A percentile compares a stretch with the other conserved stretches of the same genome.
phyloP scores from a whole-genome alignment of 345 rosid genomes.

The Geranium brycei region DNA sequence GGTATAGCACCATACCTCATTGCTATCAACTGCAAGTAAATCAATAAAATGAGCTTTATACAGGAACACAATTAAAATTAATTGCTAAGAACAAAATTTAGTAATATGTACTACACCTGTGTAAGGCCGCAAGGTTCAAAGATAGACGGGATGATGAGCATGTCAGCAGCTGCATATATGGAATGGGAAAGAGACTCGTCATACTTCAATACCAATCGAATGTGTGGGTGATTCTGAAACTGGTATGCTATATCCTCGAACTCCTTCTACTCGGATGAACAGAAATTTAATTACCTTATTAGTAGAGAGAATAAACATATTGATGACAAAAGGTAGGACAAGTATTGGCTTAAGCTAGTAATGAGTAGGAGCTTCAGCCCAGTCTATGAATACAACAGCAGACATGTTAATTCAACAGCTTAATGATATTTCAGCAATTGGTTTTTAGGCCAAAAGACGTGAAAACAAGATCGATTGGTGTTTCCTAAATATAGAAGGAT shows the following conservation, averaged over 20 bases:
- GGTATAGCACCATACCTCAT: slow-evolving; percentile 91
- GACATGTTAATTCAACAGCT: too few species aligned
- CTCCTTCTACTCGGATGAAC: slow-evolving; percentile 45
- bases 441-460: too few species aligned
- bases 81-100: background rate
- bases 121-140: slow-evolving; percentile 99
- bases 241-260: slow-evolving; percentile 75
- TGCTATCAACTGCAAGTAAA: slow-evolving; percentile 65
- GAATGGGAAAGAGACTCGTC: slow-evolving; percentile 81
- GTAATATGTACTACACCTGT: slow-evolving; percentile 39
- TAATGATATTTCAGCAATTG: too few species aligned
- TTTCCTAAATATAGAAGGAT: too few species aligned
- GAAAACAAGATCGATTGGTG: too few species aligned
- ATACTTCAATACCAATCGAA: slow-evolving; percentile 64
- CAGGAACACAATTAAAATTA: background rate
- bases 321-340: background rate
- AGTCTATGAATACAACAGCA: background rate
- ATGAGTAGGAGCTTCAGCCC: background rate
- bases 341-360: background rate
- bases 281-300: background rate
- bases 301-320: background rate
- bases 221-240: slow-evolving; percentile 52
- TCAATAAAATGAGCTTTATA: background rate
- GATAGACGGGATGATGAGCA: slow-evolving; percentile 87
- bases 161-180: slow-evolving; percentile 80